phyloP scores from a whole-genome alignment of 129 eudicot species.

The Centrapalus pauciflorus region DNA sequence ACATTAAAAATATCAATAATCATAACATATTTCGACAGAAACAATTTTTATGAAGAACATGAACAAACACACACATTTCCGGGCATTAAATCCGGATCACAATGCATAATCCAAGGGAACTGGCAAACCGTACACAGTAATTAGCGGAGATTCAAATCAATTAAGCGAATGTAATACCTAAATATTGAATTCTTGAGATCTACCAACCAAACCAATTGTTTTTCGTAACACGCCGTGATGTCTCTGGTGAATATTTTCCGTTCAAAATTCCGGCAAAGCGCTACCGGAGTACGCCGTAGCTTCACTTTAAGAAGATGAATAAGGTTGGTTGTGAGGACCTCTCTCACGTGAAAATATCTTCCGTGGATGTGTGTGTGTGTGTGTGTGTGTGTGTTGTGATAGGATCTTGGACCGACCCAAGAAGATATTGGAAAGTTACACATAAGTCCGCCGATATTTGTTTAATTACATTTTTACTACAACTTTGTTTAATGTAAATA shows the following conservation, averaged over 20 bases:
- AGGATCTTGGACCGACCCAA: slow-evolving; percentile 14
- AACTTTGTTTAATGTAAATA: background rate
- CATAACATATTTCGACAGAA: background rate
- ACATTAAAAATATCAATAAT: slow-evolving; percentile 6
- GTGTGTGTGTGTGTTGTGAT: background rate
- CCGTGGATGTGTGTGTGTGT: slow-evolving; percentile 12
- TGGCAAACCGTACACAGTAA: slow-evolving; percentile 16
- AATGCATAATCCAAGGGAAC: slow-evolving; percentile 18
- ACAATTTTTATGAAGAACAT: slow-evolving; percentile 10
- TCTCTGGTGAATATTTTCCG: slow-evolving; percentile 8
- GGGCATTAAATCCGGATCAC: slow-evolving; percentile 49
- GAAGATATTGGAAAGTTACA: slow-evolving; percentile 6
- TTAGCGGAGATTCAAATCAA: background rate
- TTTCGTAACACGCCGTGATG: background rate
- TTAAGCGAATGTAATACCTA: background rate
- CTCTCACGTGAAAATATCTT: slow-evolving; percentile 33
- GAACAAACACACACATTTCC: slow-evolving; percentile 11
- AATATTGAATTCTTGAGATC: background rate
- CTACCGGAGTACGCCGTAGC: slow-evolving; percentile 14
- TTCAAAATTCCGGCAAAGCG: slow-evolving; percentile 12
- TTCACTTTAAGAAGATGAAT: slow-evolving; percentile 23
- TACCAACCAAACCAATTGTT: slow-evolving; percentile 5
- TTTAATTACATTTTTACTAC: background rate
- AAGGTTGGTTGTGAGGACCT: slow-evolving; percentile 3
- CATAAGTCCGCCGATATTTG: background rate